Base-by-base conservation (phyloP, 192 early-diverging fungal genomes). In the Podochytrium sp. region DNA sequence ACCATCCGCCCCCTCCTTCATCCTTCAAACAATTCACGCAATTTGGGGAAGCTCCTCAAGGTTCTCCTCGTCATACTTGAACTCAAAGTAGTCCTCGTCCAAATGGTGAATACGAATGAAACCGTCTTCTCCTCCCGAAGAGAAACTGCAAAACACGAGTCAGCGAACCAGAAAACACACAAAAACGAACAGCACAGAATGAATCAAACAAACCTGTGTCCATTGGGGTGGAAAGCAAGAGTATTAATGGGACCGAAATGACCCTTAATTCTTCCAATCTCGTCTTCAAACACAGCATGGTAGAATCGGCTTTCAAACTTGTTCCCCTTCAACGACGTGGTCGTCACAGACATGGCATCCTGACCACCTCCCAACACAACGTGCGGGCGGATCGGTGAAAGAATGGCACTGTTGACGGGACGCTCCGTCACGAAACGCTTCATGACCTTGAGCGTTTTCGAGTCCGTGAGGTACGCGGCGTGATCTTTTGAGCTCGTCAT, bases 161-260 rank as follows among this genome's bases (percentile, higher is more conserved):
- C 53, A 35, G 3, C 65, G 14, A 29, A 3, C 49, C 25, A 34
- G 20, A 75, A 74, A 43, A 23, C 2, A 27, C 60, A 68, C 47
- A 55, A 70, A 20, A 37, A 12, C 2, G 27, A 32, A 43, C 37
- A 12, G 23, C 51, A 51, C 32, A 34, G 3, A 32, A 35, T 18
- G 27, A n/a, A 1, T 41, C 39, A 16, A 41, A 30, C 57, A 33
- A 68, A 85, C 75, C 84, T 89, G 76, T 86, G 93, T 56, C 98
- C 96, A 78, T 93, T 91, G 18, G 96, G 96, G 80, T 97, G 95
- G 64, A 98, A 93, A 3, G 98, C 96, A 61, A 99, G 86, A 18
- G 96, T 99, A 84, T 99, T 99, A 83, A 99, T 98, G 42, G 98
- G 98, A 75, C 98, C 98, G 81, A 99, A 99, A 76, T 99, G 98